Evolutionary conservation across 164 flowering plant genomes (phyloP), one percentile per base, ranked within the genome.

Genomic region (Dillenia turbinata): DNA sequence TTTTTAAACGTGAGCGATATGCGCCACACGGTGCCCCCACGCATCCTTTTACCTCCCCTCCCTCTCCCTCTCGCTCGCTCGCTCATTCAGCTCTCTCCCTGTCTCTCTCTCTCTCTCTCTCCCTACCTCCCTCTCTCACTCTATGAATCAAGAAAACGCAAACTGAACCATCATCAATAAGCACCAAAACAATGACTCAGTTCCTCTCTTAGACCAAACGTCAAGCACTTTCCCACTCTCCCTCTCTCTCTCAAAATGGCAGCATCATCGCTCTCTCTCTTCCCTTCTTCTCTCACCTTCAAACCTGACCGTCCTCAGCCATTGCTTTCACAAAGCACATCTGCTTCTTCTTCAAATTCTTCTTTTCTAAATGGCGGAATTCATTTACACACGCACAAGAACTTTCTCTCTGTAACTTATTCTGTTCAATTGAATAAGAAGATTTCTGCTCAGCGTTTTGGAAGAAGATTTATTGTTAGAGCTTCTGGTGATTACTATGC

Each of bases 401-500:
- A 61, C 53, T 70, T 62, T 51, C 12, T 52, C 9, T 14, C 49
- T 75, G 10, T 60, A 72, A 43, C 44, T 53, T 12, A 16, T 61
- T 16, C 61, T 66, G n/a, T 63, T 50, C 22, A 61, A 44, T 55
- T 9, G 52, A 62, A 50, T 55, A 59, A 54, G 22, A 52, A 10
- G 57, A 9, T 46, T 26, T 51, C 45, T 22, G 53, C 60, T 1
- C 58, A 59, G 47, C 73, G 84, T 46, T 69, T 66, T 9, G 54
- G 44, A 53, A 62, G 77, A 19, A 61, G 64, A 47, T 33, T 61
- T 12, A 68, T 69, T 52, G 64, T 79, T 44, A 55, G 62, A n/a
- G 92, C 90, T 50, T 77, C 91, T 26, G 83, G 88, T 0, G 99
- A 94, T 61, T 91, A 91, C 71, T 94, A 94, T 60, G 71, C 96